Percentiles rank a stretch among this genome's conserved stretches.
These are phyloP conservation scores for Ascochyta rabiei DNA, from an alignment of 2,329 filamentous ascomycete species.

Conservation along the genomic window DNA sequence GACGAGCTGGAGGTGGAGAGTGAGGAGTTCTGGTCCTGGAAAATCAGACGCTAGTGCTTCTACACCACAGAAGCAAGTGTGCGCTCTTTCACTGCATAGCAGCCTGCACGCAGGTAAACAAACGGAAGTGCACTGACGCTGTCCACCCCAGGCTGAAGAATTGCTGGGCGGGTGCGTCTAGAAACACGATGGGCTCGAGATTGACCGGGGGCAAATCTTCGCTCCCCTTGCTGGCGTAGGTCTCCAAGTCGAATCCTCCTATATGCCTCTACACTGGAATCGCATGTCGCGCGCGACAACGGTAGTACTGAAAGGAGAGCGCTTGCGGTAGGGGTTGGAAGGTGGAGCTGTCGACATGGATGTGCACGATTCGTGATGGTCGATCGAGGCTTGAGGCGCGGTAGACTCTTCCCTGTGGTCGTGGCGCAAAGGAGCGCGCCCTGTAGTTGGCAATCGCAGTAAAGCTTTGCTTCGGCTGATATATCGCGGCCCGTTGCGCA, in stretches of 20 bases:
- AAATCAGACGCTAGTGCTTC: slow-evolving; percentile 28
- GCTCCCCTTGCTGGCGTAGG: slow-evolving; percentile 1
- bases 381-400: slow-evolving; percentile 13
- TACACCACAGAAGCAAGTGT: slow-evolving; percentile 31
- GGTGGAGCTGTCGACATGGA: slow-evolving; percentile 25
- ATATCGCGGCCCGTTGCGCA: slow-evolving; percentile 7
- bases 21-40: slow-evolving; percentile 17
- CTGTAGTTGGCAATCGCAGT: background rate
- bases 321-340: slow-evolving; percentile 2
- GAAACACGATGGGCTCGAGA: slow-evolving; percentile 3
- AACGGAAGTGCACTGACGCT: background rate
- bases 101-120: slow-evolving; percentile 20
- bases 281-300: slow-evolving; percentile 19
- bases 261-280: slow-evolving; percentile 20
- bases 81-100: slow-evolving; percentile 31
- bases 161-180: slow-evolving; percentile 1
- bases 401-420: slow-evolving; percentile 1
- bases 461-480: background rate
- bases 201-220: slow-evolving; percentile 20
- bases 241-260: slow-evolving; percentile 11
- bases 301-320: background rate
- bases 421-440: slow-evolving; percentile 1
- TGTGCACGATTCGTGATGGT: slow-evolving; percentile 17
- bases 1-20: slow-evolving; percentile 21
- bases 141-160: background rate